Evolutionary conservation across 345 rosid species (phyloP).

Genomic region (Aquilaria yunnanensis): DNA sequence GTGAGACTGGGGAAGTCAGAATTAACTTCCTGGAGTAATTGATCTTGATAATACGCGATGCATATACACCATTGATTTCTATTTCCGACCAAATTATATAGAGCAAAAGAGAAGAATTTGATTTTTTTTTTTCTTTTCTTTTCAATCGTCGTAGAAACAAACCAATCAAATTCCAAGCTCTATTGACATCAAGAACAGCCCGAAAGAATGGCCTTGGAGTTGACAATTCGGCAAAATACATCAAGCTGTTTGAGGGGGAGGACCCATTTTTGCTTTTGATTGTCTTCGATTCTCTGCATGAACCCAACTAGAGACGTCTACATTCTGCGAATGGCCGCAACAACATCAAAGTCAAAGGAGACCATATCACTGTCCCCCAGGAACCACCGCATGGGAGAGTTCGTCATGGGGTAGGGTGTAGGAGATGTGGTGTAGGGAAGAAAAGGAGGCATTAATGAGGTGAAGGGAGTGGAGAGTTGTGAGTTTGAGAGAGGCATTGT

Average conservation of each 20-base stretch:
- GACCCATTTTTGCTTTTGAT: constrained; percentile 46
- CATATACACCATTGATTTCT: too few relatives aligned
- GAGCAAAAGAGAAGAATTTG: too few relatives aligned
- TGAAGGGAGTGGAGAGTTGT: constrained; percentile 23
- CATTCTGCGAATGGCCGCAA: constrained; percentile 55
- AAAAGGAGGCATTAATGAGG: constrained; percentile 25
- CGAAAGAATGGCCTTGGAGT: constrained; percentile 68
- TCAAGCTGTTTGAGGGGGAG: constrained; percentile 75
- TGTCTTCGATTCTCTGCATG: constrained; percentile 53
- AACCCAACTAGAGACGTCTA: constrained; percentile 75
- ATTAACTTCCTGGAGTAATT: too few relatives aligned
- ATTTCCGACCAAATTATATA: too few relatives aligned
- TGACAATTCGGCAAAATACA: constrained; percentile 71
- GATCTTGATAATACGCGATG: too few relatives aligned
- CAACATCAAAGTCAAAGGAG: constrained; percentile 79
- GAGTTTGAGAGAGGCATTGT: constrained; percentile 12
- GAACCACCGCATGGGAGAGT: constrained; percentile 12
- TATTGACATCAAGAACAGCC: constrained; percentile 22
- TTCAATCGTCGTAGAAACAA: background rate
- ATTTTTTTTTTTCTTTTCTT: too few relatives aligned
- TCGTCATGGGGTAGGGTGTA: constrained; percentile 33
- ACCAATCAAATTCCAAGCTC: background rate
- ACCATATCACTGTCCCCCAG: constrained; percentile 21
- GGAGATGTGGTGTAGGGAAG: constrained; percentile 45
- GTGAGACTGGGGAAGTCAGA: too few relatives aligned